These are phyloP conservation scores for Ascobolus immersus DNA, from an alignment of 495 filamentous ascomycete genomes.

Conservation along the genomic window DNA sequence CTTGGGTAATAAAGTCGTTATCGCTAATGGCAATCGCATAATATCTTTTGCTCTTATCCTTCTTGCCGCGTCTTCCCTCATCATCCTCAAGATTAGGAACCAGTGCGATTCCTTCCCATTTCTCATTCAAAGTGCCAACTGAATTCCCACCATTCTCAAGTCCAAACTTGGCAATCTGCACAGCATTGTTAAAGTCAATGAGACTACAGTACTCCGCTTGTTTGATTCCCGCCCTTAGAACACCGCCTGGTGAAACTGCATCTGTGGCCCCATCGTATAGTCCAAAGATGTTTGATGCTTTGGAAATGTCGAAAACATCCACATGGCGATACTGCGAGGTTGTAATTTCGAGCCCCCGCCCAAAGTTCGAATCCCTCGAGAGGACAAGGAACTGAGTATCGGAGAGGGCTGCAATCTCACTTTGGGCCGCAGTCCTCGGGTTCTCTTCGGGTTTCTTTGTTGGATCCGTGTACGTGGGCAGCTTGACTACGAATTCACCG, in stretches of 20 bases:
- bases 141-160: slow-evolving; percentile 44
- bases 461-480: slow-evolving; percentile 31
- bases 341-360: slow-evolving; percentile 29
- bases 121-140: slow-evolving; percentile 40
- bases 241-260: slow-evolving; percentile 25
- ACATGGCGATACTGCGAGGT: slow-evolving; percentile 42
- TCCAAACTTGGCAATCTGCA: slow-evolving; percentile 39
- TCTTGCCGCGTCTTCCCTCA: too few relatives aligned
- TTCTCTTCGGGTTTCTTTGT: slow-evolving; percentile 18
- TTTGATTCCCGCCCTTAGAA: slow-evolving; percentile 29
- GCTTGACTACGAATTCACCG: slow-evolving; percentile 41
- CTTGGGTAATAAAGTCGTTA: slow-evolving; percentile 61
- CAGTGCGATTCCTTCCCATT: slow-evolving; percentile 51
- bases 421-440: slow-evolving; percentile 36
- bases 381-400: slow-evolving; percentile 42
- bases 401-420: slow-evolving; percentile 42
- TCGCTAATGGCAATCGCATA: slow-evolving; percentile 45
- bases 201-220: slow-evolving; percentile 43
- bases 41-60: too few relatives aligned
- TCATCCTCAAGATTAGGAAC: slow-evolving; percentile 32
- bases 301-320: slow-evolving; percentile 41
- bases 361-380: slow-evolving; percentile 36
- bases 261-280: slow-evolving; percentile 23
- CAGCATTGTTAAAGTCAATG: slow-evolving; percentile 46
- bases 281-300: slow-evolving; percentile 40